Evolutionary conservation across 257 asterid species (phyloP), one percentile per base, ranked within the genome.

Genomic region (Agastache rugosa): DNA sequence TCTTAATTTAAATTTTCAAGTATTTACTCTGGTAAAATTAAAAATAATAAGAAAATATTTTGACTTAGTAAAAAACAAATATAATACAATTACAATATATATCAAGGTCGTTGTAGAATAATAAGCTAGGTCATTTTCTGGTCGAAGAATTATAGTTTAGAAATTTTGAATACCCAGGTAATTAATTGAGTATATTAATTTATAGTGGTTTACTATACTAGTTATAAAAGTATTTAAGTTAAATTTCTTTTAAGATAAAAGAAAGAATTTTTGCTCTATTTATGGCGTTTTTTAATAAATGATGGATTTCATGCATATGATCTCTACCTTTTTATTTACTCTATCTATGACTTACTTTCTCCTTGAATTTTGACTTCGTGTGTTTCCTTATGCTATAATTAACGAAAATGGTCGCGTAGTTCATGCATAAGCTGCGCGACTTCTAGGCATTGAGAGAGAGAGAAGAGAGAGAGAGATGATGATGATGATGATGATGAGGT

Each of bases 331-430:
- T 37, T 39, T 39, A 39, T 39, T 39, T 9, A 39, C 44, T 8
- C 44, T 39, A 39, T 10, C 11, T 39, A 39, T 42, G 11, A 11
- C 77, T 68, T 63, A 53, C 77, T 78, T 80, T 81, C 29, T 78
- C 50, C 58, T 56, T 56, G 16, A 81, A 79, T 75, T 78, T 19
- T 41, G 51, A 10, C 4, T 17, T 39, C 9, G 20, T 42, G 39
- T 11, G 20, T 31, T 31, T 31, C 41, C 19, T 7, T 34, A 7
- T 31, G 41, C 44, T 60, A 60, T 29, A 39, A 61, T 31, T 61
- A 29, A 15, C 44, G 7, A 60, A 60, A 11, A 7, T 59, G 19
- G 20, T 16, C 6, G 23, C 11, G 2, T 14, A 27, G 64, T 61
- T 48, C 58, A 51, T 62, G 35, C 61, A 58, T 31, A 27, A 47